These are phyloP conservation scores for Nectriaceae sp. DNA, from an alignment of 2,329 filamentous ascomycete species.

Conservation along the genomic window DNA sequence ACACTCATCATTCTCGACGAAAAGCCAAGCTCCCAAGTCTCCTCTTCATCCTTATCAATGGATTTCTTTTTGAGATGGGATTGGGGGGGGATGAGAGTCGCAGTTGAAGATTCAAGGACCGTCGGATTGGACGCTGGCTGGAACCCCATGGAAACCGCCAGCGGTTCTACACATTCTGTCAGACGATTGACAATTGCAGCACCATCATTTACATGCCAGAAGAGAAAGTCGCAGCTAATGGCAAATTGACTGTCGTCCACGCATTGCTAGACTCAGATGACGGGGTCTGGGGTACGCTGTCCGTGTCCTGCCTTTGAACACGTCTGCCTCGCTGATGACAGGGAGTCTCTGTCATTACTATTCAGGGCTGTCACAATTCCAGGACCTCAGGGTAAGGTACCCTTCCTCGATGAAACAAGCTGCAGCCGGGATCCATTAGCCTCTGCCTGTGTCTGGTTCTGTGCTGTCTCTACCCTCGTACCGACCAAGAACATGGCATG, in stretches of 20 bases:
- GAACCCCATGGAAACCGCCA: not conserved
- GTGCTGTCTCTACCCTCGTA: not conserved
- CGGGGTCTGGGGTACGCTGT: not conserved
- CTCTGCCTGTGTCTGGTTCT: not conserved
- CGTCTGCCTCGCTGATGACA: not conserved
- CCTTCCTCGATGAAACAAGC: not conserved
- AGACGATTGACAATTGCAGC: not conserved
- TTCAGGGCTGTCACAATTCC: not conserved
- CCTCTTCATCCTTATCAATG: no score
- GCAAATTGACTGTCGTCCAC: not conserved
- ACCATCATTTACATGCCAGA: slow-evolving; percentile 3
- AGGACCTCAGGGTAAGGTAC: not conserved
- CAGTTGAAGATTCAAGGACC: not conserved
- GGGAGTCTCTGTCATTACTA: not conserved
- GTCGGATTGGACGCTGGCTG: not conserved
- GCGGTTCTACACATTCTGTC: not conserved
- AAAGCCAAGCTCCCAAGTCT: no score
- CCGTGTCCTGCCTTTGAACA: not conserved
- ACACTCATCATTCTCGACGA: not conserved
- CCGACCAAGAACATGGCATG: not conserved
- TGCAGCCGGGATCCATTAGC: not conserved
- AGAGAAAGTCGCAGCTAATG: not conserved
- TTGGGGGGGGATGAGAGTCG: not conserved
- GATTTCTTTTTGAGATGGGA: not conserved
- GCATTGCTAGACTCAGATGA: not conserved